Percentiles rank a stretch among this genome's conserved stretches.
These are phyloP conservation scores for Teunomyces barrocoloradensis DNA, from an alignment of 805 yeast genomes.

Conservation along the genomic window DNA sequence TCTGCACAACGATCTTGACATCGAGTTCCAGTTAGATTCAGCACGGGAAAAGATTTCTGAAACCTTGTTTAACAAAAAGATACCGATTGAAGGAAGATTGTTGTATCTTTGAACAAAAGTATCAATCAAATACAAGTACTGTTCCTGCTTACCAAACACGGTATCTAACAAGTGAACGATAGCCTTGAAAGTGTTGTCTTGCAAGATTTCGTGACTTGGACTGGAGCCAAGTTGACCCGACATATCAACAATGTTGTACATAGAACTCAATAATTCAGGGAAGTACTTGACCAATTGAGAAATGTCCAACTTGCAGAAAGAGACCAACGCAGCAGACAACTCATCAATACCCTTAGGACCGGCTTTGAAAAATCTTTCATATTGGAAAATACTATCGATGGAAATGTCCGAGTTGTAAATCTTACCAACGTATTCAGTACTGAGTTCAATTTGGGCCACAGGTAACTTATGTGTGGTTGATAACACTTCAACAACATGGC, in stretches of 20 bases:
- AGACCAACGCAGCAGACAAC: conserved; percentile 46
- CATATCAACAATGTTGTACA: conserved; percentile 31
- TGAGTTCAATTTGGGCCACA: conserved; percentile 50
- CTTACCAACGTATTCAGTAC: conserved; percentile 68
- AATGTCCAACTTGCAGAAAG: conserved; percentile 54
- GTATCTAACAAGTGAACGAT: conserved; percentile 61
- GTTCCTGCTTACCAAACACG: conserved; percentile 63
- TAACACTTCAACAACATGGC: conserved; percentile 43
- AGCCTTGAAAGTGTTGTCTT: conserved; percentile 48
- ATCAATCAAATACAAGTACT: conserved; percentile 56
- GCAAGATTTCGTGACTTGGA: conserved; percentile 28
- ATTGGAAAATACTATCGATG: conserved; percentile 52
- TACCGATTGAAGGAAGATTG: conserved; percentile 50
- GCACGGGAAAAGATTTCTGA: conserved; percentile 48
- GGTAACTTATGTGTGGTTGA: conserved; percentile 36
- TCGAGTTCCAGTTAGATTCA: conserved; percentile 55
- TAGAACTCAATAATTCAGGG: conserved; percentile 47
- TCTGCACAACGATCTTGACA: conserved; percentile 64
- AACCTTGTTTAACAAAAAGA: conserved; percentile 46
- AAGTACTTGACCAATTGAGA: conserved; percentile 57
- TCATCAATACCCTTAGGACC: conserved; percentile 42
- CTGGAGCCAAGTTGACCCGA: conserved; percentile 22
- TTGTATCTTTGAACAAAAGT: conserved; percentile 39
- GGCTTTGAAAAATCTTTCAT: conserved; percentile 47
- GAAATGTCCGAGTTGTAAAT: conserved; percentile 56